Percentiles rank a stretch among this genome's conserved stretches.
Evolutionary conservation across 768 basidiomycete species (phyloP).

Genomic region (Rhodocollybia butyracea): DNA sequence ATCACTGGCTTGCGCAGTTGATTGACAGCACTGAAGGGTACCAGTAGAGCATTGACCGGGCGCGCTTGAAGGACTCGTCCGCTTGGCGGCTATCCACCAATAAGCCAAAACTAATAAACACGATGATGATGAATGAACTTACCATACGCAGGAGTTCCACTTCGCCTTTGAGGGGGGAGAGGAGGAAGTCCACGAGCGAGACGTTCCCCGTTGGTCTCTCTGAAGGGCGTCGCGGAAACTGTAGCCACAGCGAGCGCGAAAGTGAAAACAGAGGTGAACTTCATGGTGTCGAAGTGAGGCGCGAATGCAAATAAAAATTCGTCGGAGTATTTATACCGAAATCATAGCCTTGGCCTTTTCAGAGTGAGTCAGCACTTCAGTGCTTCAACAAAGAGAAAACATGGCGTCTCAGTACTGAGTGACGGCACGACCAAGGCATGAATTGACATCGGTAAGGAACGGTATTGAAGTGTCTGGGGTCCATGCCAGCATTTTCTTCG

Average conservation of each 20-base stretch:
- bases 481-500: no score
- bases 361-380: no score
- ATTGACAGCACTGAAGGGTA: slow-evolving; percentile 41
- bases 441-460: no score
- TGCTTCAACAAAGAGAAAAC: no score
- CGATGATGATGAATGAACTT: neutral
- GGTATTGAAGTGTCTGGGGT: no score
- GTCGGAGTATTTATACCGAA: slow-evolving; percentile 1
- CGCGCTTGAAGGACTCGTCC: slow-evolving; percentile 30
- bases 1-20: slow-evolving; percentile 16
- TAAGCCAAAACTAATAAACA: neutral
- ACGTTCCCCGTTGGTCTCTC: slow-evolving; percentile 49
- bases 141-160: slow-evolving; percentile 30
- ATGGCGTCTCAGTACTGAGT: no score
- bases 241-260: slow-evolving; percentile 35
- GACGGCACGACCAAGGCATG: no score
- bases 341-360: no score
- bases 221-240: slow-evolving; percentile 26
- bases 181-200: slow-evolving; percentile 53
- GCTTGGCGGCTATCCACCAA: slow-evolving; percentile 30
- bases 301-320: neutral
- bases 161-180: slow-evolving; percentile 38
- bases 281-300: slow-evolving; percentile 24
- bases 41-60: slow-evolving; percentile 39
- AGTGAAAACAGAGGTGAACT: slow-evolving; percentile 37